These are phyloP conservation scores for Pseudocercospora fuligena DNA, from an alignment of 2,329 filamentous ascomycete genomes.

Conservation along the genomic window DNA sequence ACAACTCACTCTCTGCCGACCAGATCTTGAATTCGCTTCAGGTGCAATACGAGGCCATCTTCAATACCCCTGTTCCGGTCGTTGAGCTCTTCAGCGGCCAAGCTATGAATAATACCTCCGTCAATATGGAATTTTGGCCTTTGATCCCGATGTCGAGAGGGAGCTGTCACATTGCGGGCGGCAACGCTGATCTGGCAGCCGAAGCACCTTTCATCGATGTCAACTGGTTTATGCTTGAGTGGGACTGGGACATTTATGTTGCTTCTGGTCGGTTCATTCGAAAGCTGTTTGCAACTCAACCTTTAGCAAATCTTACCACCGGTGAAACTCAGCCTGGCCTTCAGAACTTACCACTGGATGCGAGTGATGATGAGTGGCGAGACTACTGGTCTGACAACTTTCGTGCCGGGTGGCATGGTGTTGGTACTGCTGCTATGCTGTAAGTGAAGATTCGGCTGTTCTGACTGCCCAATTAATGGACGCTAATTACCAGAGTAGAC, in stretches of 20 bases:
- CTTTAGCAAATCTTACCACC: conserved; percentile 35
- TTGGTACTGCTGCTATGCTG: conserved; percentile 36
- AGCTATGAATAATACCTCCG: conserved; percentile 1
- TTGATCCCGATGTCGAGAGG: conserved; percentile 36
- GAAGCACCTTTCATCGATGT: conserved; percentile 35
- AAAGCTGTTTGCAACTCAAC: conserved; percentile 26
- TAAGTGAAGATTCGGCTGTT: neutral
- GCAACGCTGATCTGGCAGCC: conserved; percentile 25
- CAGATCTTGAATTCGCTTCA: conserved; percentile 22
- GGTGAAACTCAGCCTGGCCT: conserved; percentile 37
- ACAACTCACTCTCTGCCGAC: conserved; percentile 16
- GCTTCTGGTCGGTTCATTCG: conserved; percentile 33
- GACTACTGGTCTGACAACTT: conserved; percentile 21
- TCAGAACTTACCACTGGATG: conserved; percentile 17
- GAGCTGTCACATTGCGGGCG: conserved; percentile 33
- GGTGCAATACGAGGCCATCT: conserved; percentile 23
- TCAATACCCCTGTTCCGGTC: conserved; percentile 16
- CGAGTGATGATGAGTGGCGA: conserved; percentile 29
- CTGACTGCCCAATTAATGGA: too few relatives aligned
- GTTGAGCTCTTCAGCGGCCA: conserved; percentile 22
- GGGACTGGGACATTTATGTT: conserved; percentile 35
- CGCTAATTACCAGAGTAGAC: neutral
- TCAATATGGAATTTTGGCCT: conserved; percentile 29
- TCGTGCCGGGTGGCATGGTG: conserved; percentile 26
- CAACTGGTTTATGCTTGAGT: conserved; percentile 34